A percentile compares a stretch with the other conserved stretches of the same genome.
Evolutionary conservation across 441 rosid species (phyloP).

Genomic region (Pelargonium fulgidum): DNA sequence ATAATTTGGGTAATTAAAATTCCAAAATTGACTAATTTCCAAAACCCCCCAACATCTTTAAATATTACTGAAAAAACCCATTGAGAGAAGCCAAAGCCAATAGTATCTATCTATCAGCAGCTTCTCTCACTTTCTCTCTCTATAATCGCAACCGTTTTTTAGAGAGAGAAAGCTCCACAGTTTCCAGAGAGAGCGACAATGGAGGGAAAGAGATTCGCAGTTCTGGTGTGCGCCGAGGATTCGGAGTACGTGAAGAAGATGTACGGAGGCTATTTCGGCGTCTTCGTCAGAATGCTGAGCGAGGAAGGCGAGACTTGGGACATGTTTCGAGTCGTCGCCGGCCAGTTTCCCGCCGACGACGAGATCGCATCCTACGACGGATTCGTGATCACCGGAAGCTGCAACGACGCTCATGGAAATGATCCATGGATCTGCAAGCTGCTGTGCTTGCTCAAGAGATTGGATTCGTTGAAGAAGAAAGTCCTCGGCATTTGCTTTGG

Average conservation of each 20-base stretch:
- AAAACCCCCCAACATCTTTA: too few relatives aligned
- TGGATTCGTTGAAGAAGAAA: constrained; percentile 45
- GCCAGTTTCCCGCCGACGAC: constrained; percentile 50
- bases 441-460: constrained; percentile 32
- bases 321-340: constrained; percentile 31
- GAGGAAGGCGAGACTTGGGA: constrained; percentile 56
- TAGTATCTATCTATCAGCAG: too few relatives aligned
- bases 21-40: too few relatives aligned
- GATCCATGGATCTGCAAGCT: constrained; percentile 58
- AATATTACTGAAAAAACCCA: too few relatives aligned
- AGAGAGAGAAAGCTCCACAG: constrained; percentile 1
- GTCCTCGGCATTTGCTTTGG: constrained; percentile 71
- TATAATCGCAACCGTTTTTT: background rate
- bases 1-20: too few relatives aligned
- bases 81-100: too few relatives aligned
- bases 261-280: constrained; percentile 53
- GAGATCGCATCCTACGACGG: constrained; percentile 44
- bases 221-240: constrained; percentile 52
- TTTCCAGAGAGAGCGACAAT: background rate
- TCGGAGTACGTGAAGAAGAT: constrained; percentile 43
- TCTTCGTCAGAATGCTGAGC: constrained; percentile 40
- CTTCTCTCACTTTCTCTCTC: constrained; percentile 12
- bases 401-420: constrained; percentile 52
- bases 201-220: constrained; percentile 38
- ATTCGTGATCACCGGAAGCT: constrained; percentile 62